phyloP scores from a whole-genome alignment of 2,329 filamentous ascomycete genomes.

The Penicillium sclerotigenum region DNA sequence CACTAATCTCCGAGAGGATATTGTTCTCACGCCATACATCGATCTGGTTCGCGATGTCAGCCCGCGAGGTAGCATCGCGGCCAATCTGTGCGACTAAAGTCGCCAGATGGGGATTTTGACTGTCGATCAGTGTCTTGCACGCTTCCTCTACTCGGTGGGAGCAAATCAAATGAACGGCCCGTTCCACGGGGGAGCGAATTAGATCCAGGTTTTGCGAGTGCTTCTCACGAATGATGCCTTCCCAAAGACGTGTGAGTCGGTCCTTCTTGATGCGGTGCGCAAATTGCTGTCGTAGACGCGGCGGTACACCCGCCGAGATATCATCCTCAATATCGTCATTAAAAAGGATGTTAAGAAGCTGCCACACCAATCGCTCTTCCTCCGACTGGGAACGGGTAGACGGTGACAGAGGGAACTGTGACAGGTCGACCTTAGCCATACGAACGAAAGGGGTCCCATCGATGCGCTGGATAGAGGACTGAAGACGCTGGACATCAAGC shows the following conservation, averaged over 20 bases:
- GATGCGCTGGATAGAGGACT: constrained; percentile 47
- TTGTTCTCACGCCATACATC: constrained; percentile 79
- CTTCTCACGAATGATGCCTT: constrained; percentile 52
- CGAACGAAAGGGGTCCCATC: constrained; percentile 59
- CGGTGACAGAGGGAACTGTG: constrained; percentile 31
- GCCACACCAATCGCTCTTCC: constrained; percentile 64
- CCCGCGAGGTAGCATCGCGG: constrained; percentile 64
- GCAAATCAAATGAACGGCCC: constrained; percentile 75
- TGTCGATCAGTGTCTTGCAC: constrained; percentile 72
- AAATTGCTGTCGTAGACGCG: constrained; percentile 39
- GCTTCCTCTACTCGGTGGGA: constrained; percentile 77
- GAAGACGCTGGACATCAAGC: constrained; percentile 35
- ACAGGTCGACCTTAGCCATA: constrained; percentile 34
- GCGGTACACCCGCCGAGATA: constrained; percentile 43
- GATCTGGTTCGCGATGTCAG: constrained; percentile 75
- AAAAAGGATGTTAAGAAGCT: constrained; percentile 81
- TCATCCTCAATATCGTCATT: constrained; percentile 58
- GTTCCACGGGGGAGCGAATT: constrained; percentile 69
- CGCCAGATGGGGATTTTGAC: constrained; percentile 77
- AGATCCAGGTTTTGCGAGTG: constrained; percentile 66
- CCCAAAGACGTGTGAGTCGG: constrained; percentile 44
- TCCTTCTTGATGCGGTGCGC: constrained; percentile 49
- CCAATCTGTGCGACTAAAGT: constrained; percentile 81
- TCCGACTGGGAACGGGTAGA: constrained; percentile 30
- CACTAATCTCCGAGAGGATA: constrained; percentile 80